phyloP scores from a whole-genome alignment of 805 yeast genomes.

The Jamesozyma rosinii region DNA sequence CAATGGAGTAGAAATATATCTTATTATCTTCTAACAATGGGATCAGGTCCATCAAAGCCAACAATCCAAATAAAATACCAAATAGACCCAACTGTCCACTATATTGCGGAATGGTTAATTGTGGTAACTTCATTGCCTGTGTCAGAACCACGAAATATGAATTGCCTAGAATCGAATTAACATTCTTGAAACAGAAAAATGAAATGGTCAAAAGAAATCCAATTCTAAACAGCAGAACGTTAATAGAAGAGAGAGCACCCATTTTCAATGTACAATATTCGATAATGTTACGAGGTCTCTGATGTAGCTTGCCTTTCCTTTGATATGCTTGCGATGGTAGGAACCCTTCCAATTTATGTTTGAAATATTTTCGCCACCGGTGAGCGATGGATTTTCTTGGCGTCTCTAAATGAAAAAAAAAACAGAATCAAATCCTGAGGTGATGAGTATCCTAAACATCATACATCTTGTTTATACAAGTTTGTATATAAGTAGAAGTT shows the following conservation, averaged over 20 bases:
- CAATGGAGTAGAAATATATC: conserved; percentile 47
- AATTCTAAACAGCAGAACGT: conserved; percentile 41
- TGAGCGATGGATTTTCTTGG: too few species aligned
- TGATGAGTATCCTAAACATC: too few species aligned
- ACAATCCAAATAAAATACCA: conserved; percentile 36
- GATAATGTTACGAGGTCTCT: neutral
- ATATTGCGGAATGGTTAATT: conserved; percentile 20
- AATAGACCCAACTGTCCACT: conserved; percentile 44
- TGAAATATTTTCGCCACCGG: too few species aligned
- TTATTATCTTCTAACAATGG: conserved; percentile 43
- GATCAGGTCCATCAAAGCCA: conserved; percentile 46
- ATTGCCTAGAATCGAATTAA: conserved; percentile 36
- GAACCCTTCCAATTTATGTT: too few species aligned
- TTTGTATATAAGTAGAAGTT: too few species aligned
- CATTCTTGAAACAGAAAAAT: conserved; percentile 41
- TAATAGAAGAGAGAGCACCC: conserved; percentile 44
- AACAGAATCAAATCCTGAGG: too few species aligned
- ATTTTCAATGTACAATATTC: conserved; percentile 20
- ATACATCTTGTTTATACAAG: too few species aligned
- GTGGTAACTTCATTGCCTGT: conserved; percentile 48
- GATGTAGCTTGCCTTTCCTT: too few species aligned
- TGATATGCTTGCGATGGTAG: too few species aligned
- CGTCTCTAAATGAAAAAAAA: too few species aligned
- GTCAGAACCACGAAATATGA: conserved; percentile 45
- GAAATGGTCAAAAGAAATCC: conserved; percentile 37